Percentiles rank a stretch among this genome's conserved stretches.
Conservation (phyloP, 192 early-diverging fungal genomes). For the Chytriomyces confervae region DNA sequence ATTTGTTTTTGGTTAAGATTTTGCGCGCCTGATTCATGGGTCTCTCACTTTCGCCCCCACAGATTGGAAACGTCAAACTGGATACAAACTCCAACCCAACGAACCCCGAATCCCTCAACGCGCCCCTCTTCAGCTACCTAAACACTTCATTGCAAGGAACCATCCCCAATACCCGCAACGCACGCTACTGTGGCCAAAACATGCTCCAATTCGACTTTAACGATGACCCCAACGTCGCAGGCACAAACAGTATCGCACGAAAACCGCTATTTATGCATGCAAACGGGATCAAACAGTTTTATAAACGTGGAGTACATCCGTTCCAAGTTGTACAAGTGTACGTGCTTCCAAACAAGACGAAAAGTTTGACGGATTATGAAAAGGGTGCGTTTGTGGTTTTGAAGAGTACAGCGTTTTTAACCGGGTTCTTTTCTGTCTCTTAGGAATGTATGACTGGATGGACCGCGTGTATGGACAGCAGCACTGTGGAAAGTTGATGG, state of each 20-base stretch:
- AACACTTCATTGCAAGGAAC: too few species aligned
- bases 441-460: conserved; percentile 18
- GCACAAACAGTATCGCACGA: background rate
- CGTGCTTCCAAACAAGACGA: background rate
- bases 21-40: too few species aligned
- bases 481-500: background rate
- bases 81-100: background rate
- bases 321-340: conserved; percentile 25
- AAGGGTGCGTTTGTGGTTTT: too few species aligned
- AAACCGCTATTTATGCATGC: conserved; percentile 23
- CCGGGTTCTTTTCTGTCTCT: too few species aligned
- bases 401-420: too few species aligned
- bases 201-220: conserved; percentile 14
- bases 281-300: conserved; percentile 27
- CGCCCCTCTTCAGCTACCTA: too few species aligned
- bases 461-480: background rate
- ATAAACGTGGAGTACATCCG: conserved; percentile 13
- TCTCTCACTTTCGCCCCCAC: too few species aligned
- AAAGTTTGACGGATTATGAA: background rate
- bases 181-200: conserved; percentile 26
- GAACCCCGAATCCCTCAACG: background rate
- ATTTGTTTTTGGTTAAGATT: too few species aligned
- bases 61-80: conserved; percentile 16
- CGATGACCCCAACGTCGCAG: background rate
- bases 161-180: background rate